Evolutionary conservation across 192 early-diverging fungal species (phyloP).

Genomic region (Linnemannia zychae): DNA sequence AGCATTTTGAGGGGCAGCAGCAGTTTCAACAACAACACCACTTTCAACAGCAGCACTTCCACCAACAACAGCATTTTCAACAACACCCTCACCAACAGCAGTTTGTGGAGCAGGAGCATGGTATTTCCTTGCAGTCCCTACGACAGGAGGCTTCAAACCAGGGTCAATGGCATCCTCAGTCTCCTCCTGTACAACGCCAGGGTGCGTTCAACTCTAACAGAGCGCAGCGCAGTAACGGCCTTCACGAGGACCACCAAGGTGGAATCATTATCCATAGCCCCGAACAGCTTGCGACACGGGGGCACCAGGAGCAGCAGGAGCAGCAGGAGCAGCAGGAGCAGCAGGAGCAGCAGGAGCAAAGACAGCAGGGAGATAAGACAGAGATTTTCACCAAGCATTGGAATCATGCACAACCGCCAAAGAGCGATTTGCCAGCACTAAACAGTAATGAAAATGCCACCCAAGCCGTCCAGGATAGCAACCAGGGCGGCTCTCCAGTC

Average conservation of each 20-base stretch:
- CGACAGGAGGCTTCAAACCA: slow-evolving; percentile 23
- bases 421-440: neutral
- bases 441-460: neutral
- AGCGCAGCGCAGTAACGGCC: neutral
- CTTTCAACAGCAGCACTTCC: neutral
- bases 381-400: neutral
- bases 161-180: neutral
- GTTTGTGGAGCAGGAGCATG: neutral
- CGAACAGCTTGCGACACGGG: neutral
- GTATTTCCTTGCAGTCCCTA: slow-evolving; percentile 36
- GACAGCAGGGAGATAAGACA: neutral
- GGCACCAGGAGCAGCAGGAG: neutral
- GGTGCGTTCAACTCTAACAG: neutral
- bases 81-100: neutral
- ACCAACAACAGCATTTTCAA: neutral
- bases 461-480: neutral
- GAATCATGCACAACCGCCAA: slow-evolving; percentile 7
- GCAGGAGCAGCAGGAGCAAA: neutral
- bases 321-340: neutral
- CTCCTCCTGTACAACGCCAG: neutral
- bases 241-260: neutral
- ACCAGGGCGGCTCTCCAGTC: neutral
- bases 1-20: neutral
- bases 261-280: slow-evolving; percentile 15
- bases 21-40: slow-evolving; percentile 3